These are phyloP conservation scores for Thraustochytrium sp. DNA, from an alignment of 352 stramenopile species.

Conservation along the genomic window DNA sequence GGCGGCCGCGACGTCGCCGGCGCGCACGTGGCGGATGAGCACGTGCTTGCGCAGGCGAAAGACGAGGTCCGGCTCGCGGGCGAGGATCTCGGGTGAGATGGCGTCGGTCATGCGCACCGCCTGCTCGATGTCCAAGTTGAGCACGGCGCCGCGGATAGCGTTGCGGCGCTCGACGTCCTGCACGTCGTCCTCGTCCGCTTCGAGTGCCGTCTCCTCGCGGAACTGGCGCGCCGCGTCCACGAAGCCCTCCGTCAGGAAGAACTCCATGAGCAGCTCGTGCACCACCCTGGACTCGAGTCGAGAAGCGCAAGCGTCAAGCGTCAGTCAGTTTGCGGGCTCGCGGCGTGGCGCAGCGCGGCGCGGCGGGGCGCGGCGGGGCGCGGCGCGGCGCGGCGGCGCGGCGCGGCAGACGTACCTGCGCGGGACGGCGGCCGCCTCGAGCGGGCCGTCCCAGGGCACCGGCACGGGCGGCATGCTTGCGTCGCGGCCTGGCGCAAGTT, in stretches of 20 bases:
- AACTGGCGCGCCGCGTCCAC: neutral
- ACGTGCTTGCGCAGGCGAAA: conserved; percentile 21
- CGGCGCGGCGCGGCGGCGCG: neutral
- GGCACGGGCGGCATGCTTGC: too few species aligned
- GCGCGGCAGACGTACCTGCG: neutral
- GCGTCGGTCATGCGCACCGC: neutral
- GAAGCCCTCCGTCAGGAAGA: neutral
- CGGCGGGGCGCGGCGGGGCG: neutral
- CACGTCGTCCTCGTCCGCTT: neutral
- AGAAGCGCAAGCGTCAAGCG: neutral
- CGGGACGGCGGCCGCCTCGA: neutral
- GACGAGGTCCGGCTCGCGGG: neutral
- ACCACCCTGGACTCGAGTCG: neutral
- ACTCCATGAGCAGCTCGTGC: neutral
- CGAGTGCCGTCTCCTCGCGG: neutral
- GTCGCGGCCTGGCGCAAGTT: too few species aligned
- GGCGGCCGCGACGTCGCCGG: neutral
- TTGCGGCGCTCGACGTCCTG: neutral
- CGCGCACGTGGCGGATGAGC: neutral
- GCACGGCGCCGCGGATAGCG: neutral
- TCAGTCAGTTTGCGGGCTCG: neutral
- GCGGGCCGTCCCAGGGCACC: neutral
- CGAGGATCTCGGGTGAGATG: neutral
- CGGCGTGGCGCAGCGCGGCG: neutral
- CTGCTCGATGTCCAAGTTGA: neutral